Conservation (phyloP, 352 stramenopile genomes). For the Nothophytophthora sp. region DNA sequence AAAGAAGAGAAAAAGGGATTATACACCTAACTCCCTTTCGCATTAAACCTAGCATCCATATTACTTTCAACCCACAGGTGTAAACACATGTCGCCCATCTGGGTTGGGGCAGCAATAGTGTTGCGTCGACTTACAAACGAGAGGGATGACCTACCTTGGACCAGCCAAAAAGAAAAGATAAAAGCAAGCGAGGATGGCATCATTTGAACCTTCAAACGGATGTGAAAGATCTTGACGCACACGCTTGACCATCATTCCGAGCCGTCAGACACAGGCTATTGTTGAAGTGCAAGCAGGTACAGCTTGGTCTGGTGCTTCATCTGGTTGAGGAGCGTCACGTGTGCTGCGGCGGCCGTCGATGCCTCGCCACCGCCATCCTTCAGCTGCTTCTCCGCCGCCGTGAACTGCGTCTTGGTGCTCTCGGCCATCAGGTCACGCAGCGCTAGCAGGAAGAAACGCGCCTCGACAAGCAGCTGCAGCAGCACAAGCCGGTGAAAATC, state of each 20-base stretch:
- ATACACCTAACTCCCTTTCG: too few relatives aligned
- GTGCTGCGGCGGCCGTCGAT: constrained; percentile 30
- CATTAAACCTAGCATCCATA: not conserved
- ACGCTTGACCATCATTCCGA: not conserved
- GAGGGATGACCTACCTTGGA: constrained; percentile 17
- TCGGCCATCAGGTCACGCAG: constrained; percentile 55
- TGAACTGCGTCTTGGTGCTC: constrained; percentile 52
- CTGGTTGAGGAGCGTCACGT: constrained; percentile 60
- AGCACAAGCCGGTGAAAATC: not conserved
- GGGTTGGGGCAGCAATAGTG: too few relatives aligned
- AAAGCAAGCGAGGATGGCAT: not conserved
- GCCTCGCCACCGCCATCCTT: constrained; percentile 36
- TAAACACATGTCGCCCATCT: constrained; percentile 14
- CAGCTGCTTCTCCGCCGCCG: constrained; percentile 51
- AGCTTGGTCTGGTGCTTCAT: constrained; percentile 84
- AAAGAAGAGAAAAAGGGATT: too few relatives aligned
- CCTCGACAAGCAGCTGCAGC: constrained; percentile 69
- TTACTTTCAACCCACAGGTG: not conserved
- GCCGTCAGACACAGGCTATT: constrained; percentile 2
- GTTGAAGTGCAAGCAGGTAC: constrained; percentile 69
- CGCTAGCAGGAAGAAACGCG: constrained; percentile 66
- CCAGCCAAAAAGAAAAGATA: not conserved
- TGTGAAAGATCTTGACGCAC: not conserved
- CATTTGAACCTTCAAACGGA: not conserved
- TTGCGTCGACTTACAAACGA: not conserved